Conservation (phyloP, 257 asterid genomes). For the Solanum neorickii region DNA sequence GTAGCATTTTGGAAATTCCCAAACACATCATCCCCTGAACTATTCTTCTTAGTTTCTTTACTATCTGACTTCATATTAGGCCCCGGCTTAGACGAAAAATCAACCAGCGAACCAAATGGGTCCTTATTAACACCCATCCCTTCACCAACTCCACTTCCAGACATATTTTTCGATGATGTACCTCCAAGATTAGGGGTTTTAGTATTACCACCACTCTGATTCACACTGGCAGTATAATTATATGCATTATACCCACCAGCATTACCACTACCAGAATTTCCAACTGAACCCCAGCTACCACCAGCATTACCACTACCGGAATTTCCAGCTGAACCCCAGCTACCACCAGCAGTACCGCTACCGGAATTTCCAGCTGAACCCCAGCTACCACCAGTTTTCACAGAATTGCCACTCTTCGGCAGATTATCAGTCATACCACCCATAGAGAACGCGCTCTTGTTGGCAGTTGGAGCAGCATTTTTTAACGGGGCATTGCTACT, state of each 20-base stretch:
- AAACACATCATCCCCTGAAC: constrained; percentile 34
- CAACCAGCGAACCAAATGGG: constrained; percentile 74
- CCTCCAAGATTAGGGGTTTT: constrained; percentile 40
- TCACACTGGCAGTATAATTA: constrained; percentile 26
- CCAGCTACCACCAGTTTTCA: constrained; percentile 20
- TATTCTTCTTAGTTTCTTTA: constrained; percentile 18
- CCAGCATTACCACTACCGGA: too few relatives aligned
- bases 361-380: constrained; percentile 24
- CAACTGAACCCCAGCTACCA: too few relatives aligned
- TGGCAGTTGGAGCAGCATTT: constrained; percentile 29
- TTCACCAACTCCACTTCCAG: constrained; percentile 34
- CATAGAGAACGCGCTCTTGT: constrained; percentile 40
- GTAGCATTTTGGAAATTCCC: constrained; percentile 50
- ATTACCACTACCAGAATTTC: too few relatives aligned
- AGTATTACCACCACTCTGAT: constrained; percentile 28
- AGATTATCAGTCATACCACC: constrained; percentile 61
- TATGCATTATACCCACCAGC: constrained; percentile 1
- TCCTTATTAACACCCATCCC: constrained; percentile 49
- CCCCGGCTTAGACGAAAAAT: constrained; percentile 42
- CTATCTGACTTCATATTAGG: constrained; percentile 31
- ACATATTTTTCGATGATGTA: constrained; percentile 42
- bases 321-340: too few relatives aligned
- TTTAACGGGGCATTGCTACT: constrained; percentile 54
- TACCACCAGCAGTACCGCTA: constrained; percentile 21
- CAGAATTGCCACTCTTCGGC: constrained; percentile 42